Percentiles rank a stretch among this genome's conserved stretches.
These are phyloP conservation scores for Candida albicans DNA, from an alignment of 1,139 yeast species.

Conservation along the genomic window DNA sequence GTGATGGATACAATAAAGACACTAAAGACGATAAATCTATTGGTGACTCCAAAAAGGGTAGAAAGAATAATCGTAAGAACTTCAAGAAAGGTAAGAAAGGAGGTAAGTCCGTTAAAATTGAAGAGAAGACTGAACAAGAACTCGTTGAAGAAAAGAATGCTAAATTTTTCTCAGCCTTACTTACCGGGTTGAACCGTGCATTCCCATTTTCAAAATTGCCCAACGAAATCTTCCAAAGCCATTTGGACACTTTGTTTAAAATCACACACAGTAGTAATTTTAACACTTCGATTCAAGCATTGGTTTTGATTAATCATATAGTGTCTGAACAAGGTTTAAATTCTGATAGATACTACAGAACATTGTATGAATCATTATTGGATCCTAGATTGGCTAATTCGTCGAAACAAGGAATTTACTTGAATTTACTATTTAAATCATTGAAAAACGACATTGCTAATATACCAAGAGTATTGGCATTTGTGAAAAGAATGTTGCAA, in stretches of 20 bases:
- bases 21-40: slow-evolving; percentile 39
- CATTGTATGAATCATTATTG: slow-evolving; percentile 84
- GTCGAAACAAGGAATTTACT: slow-evolving; percentile 85
- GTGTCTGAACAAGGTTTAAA: slow-evolving; percentile 54
- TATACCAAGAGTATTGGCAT: slow-evolving; percentile 73
- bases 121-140: slow-evolving; percentile 66
- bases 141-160: slow-evolving; percentile 81
- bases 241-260: slow-evolving; percentile 79
- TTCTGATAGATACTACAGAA: slow-evolving; percentile 78
- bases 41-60: slow-evolving; percentile 48
- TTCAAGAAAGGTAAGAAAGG: slow-evolving; percentile 66
- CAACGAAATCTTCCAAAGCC: slow-evolving; percentile 67
- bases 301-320: slow-evolving; percentile 81
- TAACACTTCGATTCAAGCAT: slow-evolving; percentile 91
- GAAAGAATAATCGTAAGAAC: slow-evolving; percentile 53
- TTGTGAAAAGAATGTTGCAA: slow-evolving; percentile 87
- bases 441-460: slow-evolving; percentile 67
- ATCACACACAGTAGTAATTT: slow-evolving; percentile 94
- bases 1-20: slow-evolving; percentile 49
- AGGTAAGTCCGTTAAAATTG: slow-evolving; percentile 70
- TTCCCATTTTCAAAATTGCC: slow-evolving; percentile 88
- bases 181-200: slow-evolving; percentile 95
- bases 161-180: slow-evolving; percentile 82
- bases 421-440: slow-evolving; percentile 82
- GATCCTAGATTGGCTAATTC: slow-evolving; percentile 82